Conservation (phyloP, 352 stramenopile species). For the Phytophthora rubi region DNA sequence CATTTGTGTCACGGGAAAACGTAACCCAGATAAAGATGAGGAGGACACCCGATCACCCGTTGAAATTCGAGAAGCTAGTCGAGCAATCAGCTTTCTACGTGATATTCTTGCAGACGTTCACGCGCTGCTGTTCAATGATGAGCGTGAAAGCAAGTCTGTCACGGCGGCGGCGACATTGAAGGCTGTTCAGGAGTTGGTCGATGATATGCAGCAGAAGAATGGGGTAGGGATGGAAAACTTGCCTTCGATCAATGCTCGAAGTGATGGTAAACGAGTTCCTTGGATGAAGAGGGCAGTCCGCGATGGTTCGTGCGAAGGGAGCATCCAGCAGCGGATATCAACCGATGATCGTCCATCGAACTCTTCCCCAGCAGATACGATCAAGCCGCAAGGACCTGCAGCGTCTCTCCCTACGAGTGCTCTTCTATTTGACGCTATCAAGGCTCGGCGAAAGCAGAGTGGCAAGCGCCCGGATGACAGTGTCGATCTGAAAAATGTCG, state of each 20-base stretch:
- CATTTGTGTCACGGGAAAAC: conserved; percentile 73
- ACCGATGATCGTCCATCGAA: not conserved
- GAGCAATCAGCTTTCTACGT: conserved; percentile 25
- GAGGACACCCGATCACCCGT: conserved; percentile 52
- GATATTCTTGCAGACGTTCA: conserved; percentile 52
- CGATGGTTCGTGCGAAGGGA: not conserved
- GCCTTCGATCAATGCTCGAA: conserved; percentile 7
- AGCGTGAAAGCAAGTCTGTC: conserved; percentile 24
- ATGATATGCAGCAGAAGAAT: conserved; percentile 55
- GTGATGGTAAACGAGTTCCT: conserved; percentile 17
- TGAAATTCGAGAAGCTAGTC: conserved; percentile 38
- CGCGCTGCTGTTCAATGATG: conserved; percentile 30
- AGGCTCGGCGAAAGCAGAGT: conserved; percentile 42
- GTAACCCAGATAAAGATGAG: conserved; percentile 51
- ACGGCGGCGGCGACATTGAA: conserved; percentile 25
- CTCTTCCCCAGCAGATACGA: not conserved
- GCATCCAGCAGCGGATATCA: not conserved
- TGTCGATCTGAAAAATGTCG: not conserved
- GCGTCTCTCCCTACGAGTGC: conserved; percentile 36
- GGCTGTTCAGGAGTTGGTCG: conserved; percentile 44
- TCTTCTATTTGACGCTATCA: conserved; percentile 58
- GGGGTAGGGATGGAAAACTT: conserved; percentile 1
- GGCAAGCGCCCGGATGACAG: conserved; percentile 3
- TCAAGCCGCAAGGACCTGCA: not conserved
- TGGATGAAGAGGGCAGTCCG: conserved; percentile 36